Base-by-base conservation (phyloP, 73 alveolate species). In the Paramecium tetraurelia region DNA sequence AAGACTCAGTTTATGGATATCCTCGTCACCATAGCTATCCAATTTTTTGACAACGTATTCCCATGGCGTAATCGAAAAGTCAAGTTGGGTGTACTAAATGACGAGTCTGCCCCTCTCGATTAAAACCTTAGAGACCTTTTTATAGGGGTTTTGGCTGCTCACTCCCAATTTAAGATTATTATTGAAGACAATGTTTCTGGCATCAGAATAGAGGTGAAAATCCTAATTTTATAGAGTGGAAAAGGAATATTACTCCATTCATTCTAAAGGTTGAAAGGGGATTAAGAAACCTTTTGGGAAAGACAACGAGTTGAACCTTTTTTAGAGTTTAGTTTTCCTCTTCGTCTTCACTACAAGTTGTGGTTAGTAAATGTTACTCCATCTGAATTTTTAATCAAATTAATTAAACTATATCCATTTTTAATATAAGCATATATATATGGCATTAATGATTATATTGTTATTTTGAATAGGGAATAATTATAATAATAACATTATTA, bases 141-240 rank as follows among this genome's bases (percentile, higher is more conserved):
- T 75, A 18, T 33, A 75, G 3, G 87, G 87, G 16, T 75, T 75
- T 75, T 75, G 40, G 59, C 87, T 31, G 16, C 87, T 75, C 18
- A 75, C 48, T 0, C 87, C 87, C 8, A 75, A 40, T 14, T 40
- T 21, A 11, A 75, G 59, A 21, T 29, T 33, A 36, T 40, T 75
- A 36, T 36, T 31, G 59, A 31, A 44, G 33, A 33, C 57, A 20
- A 75, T 75, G 35, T 75, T 21, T 16, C n/a, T 24, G 48, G 87
- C 87, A 40, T 75, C 48, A 21, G 87, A 75, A 44, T 75, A 75
- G 68, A 75, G 59, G 35, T 75, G 87, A 44, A 75, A 75, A 40
- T 75, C 87, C 87, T 75, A 68, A 21, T 4, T 10, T 3, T 18
- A 18, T 3, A 53, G 69, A 14, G 58, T 75, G 35, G 41, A 14